Evolutionary conservation across 2,329 filamentous ascomycete genomes (phyloP).

Genomic region (Penicillium fuscoglaucum): DNA sequence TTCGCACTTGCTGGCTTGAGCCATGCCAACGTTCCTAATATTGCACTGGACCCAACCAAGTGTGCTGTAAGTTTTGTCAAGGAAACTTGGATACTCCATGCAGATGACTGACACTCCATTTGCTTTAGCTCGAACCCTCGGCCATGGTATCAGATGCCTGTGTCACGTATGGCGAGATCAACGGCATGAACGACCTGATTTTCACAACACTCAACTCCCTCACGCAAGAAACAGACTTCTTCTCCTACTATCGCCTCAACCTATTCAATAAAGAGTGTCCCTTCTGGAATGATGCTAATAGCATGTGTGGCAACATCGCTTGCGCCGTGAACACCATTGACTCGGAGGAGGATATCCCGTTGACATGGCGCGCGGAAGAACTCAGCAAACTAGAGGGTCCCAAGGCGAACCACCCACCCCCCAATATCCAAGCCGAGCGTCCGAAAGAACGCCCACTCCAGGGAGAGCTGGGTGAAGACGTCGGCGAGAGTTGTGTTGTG

Average conservation of each 20-base stretch:
- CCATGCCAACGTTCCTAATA: constrained; percentile 47
- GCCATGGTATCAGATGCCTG: constrained; percentile 92
- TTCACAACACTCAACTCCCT: constrained; percentile 77
- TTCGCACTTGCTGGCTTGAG: constrained; percentile 58
- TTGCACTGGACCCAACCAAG: constrained; percentile 41
- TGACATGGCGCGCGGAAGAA: constrained; percentile 87
- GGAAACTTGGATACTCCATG: neutral
- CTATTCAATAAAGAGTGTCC: constrained; percentile 92
- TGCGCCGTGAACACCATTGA: constrained; percentile 95
- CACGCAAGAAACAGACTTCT: constrained; percentile 89
- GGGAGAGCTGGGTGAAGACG: constrained; percentile 77
- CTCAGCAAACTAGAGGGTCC: constrained; percentile 90
- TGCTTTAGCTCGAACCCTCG: constrained; percentile 74
- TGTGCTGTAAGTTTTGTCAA: constrained; percentile 55
- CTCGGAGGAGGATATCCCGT: constrained; percentile 89
- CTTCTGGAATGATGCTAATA: constrained; percentile 91
- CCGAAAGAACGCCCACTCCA: constrained; percentile 71
- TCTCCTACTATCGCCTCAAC: constrained; percentile 94
- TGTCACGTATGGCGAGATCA: constrained; percentile 87
- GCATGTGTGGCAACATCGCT: constrained; percentile 95
- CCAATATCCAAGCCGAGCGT: constrained; percentile 68
- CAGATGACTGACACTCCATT: constrained; percentile 7
- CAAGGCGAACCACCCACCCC: constrained; percentile 82
- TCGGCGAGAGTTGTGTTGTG: constrained; percentile 93
- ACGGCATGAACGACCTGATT: constrained; percentile 75